phyloP scores from a whole-genome alignment of 768 basidiomycete genomes.

The Chiua virens region DNA sequence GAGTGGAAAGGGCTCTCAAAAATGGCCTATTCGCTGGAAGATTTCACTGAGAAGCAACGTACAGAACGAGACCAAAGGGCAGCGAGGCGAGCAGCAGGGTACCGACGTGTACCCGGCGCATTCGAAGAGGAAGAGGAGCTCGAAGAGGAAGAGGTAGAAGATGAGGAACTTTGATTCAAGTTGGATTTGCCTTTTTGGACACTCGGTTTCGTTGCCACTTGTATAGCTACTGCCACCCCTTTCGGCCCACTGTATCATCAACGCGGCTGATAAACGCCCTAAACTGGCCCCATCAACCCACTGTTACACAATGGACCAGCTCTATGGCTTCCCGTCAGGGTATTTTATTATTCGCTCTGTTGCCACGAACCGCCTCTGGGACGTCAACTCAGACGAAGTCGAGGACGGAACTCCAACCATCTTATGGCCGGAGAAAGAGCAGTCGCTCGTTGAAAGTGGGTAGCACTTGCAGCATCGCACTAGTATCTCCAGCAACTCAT shows the following conservation, averaged over 20 bases:
- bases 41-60: slow-evolving; percentile 63
- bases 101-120: slow-evolving; percentile 26
- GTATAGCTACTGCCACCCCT: neutral
- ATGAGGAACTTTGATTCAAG: neutral
- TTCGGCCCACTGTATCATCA: neutral
- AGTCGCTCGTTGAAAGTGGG: slow-evolving; percentile 75
- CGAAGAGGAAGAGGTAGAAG: slow-evolving; percentile 13
- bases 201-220: too few species aligned
- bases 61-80: slow-evolving; percentile 33
- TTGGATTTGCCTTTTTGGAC: neutral
- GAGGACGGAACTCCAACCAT: slow-evolving; percentile 48
- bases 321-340: slow-evolving; percentile 37
- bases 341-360: slow-evolving; percentile 41
- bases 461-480: neutral
- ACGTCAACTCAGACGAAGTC: slow-evolving; percentile 32
- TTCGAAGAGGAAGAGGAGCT: slow-evolving; percentile 26
- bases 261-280: neutral
- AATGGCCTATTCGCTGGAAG: slow-evolving; percentile 63
- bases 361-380: slow-evolving; percentile 36
- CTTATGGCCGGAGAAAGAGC: slow-evolving; percentile 74
- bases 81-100: slow-evolving; percentile 8
- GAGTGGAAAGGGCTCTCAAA: slow-evolving; percentile 95
- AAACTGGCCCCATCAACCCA: neutral
- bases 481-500: slow-evolving; percentile 13
- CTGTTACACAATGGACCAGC: slow-evolving; percentile 18